phyloP scores from a whole-genome alignment of 257 asterid genomes.

The Jaltomata sinuosa region DNA sequence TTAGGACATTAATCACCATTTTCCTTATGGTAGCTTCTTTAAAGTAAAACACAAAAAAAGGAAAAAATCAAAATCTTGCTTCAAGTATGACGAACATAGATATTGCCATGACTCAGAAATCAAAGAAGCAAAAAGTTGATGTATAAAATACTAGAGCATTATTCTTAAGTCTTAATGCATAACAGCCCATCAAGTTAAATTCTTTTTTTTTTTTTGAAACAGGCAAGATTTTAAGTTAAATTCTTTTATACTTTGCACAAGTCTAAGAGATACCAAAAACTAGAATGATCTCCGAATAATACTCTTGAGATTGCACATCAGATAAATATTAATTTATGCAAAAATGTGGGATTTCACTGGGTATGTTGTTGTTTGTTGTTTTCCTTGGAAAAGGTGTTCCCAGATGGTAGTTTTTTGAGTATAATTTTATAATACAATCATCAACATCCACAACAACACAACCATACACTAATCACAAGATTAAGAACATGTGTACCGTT shows the following conservation, averaged over 20 bases:
- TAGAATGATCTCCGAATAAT: background rate
- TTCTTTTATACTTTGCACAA: background rate
- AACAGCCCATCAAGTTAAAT: background rate
- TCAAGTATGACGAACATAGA: background rate
- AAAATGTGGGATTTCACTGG: background rate
- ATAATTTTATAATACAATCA: background rate
- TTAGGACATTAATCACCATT: background rate
- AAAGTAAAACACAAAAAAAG: background rate
- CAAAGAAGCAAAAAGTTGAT: background rate
- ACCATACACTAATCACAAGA: background rate
- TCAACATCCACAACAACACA: background rate
- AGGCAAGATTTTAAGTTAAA: no score
- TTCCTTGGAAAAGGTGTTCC: background rate
- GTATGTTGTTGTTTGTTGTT: no score
- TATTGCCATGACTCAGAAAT: background rate
- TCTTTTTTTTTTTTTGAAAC: no score
- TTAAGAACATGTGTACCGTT: constrained; percentile 43
- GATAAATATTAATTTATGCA: background rate
- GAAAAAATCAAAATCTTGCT: background rate
- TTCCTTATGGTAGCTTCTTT: background rate
- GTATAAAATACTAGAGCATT: background rate
- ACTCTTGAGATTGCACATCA: background rate
- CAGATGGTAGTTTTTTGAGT: background rate
- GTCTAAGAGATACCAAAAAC: background rate
- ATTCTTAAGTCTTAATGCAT: background rate